Base-by-base conservation (phyloP, 2,329 filamentous ascomycete species). In the Dactylonectria estremocensis region DNA sequence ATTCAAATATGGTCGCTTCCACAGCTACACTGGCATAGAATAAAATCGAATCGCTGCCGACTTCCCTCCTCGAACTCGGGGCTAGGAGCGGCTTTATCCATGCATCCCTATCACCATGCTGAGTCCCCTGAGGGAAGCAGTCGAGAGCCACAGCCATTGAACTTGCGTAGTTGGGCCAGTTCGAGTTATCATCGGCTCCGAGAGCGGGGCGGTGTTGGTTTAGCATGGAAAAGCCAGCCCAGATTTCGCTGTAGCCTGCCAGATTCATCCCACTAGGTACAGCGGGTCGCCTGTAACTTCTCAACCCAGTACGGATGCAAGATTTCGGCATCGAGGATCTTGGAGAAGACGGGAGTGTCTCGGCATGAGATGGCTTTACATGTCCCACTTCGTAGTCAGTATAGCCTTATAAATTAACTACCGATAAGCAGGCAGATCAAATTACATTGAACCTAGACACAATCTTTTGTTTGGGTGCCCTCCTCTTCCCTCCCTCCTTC, bases 191-290 rank as follows among this genome's bases (percentile, higher is more conserved):
- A 35, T 3, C 46, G 55, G 35, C 31, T 22, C 55, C 22, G 14
- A 10, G 20, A 40, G 57, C 57, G 57, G 57, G 57, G 57, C 31
- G 46, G 24, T 11, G 46, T 7, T 20, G 14, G 45, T 20, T 50
- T 52, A 37, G 43, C 43, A 37, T 43, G 18, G 28, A n/a, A 48
- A 18, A 35, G 20, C 28, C 22, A 50, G 33, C 31, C 13, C 9
- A 18, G 20, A 2, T 50, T 22, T 60, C 57, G 57, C 46, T 40
- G 46, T 60, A 14, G 46, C 57, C 14, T 60, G 57, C 57, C 57
- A 28, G 33, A 37, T 60, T 43, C 37, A 33, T 11, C 2, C 45
- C 18, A 18, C 56, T 40, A 35, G 28, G 8, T 14, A 6, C 4
- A n/a, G 5, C 20, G 3, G 10, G 8, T 60, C 46, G 57, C 57